Evolutionary conservation across 306 rosid species (phyloP).

Genomic region (Cucumis melo): DNA sequence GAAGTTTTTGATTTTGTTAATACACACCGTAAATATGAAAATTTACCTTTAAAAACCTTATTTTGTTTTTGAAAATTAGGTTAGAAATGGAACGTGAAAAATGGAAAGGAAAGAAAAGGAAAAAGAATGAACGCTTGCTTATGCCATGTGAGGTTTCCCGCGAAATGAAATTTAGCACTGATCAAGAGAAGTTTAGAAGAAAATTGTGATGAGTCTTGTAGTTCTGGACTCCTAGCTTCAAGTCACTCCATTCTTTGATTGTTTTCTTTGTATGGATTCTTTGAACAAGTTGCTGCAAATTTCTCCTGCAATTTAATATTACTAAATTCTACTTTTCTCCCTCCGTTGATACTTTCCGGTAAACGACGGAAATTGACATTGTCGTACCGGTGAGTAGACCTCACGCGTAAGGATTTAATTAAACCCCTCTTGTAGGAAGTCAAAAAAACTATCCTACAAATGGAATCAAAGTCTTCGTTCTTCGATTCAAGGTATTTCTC

Average conservation of each 20-base stretch:
- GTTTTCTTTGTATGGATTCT: background rate
- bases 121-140: no score
- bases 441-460: background rate
- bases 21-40: no score
- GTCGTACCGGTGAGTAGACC: background rate
- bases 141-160: background rate
- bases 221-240: background rate
- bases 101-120: no score
- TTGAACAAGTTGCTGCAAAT: background rate
- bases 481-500: background rate
- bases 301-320: background rate
- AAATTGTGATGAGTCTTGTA: background rate
- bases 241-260: background rate
- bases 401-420: slow-evolving; percentile 27
- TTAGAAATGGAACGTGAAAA: no score
- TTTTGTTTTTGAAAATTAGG: no score
- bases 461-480: background rate
- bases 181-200: background rate
- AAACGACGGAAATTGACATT: slow-evolving; percentile 1
- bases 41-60: no score
- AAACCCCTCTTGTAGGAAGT: background rate
- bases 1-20: no score
- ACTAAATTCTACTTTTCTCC: background rate
- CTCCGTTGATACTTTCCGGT: background rate
- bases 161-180: background rate